Evolutionary conservation across 768 basidiomycete genomes (phyloP).

Genomic region (Floccularia luteovirens): DNA sequence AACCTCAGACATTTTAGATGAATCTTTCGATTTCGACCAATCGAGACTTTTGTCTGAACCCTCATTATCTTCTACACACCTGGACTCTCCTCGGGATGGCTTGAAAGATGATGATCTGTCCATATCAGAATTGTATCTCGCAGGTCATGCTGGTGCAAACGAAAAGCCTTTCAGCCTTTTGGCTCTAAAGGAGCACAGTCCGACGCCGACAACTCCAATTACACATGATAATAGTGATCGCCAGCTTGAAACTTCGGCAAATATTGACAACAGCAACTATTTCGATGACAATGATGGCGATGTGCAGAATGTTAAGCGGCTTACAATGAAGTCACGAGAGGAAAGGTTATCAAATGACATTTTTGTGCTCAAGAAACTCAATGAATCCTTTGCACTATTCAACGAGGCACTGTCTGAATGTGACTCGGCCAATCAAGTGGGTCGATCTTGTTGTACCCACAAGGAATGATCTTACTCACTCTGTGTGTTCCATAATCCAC

Average conservation of each 20-base stretch:
- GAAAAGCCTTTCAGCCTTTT: conserved; percentile 11
- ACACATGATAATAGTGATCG: background rate
- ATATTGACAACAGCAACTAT: background rate
- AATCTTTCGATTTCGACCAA: conserved; percentile 5
- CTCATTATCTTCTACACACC: conserved; percentile 11
- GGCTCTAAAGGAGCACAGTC: background rate
- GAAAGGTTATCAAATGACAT: conserved; percentile 73
- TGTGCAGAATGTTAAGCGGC: background rate
- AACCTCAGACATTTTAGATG: no score
- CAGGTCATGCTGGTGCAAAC: conserved; percentile 16
- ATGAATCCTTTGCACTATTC: conserved; percentile 59
- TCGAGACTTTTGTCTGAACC: conserved; percentile 24
- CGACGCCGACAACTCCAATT: background rate
- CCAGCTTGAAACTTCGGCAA: background rate
- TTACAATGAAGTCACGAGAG: conserved; percentile 34
- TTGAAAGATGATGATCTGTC: conserved; percentile 24
- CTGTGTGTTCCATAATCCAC: background rate
- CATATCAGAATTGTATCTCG: conserved; percentile 27
- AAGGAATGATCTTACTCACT: background rate
- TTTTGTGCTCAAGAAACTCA: conserved; percentile 66
- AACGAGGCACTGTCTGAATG: conserved; percentile 61
- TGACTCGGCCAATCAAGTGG: conserved; percentile 64
- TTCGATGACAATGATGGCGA: background rate
- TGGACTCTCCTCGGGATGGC: conserved; percentile 17
- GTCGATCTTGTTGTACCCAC: conserved; percentile 11